A percentile compares a stretch with the other conserved stretches of the same genome.
Conservation (phyloP, 2,329 filamentous ascomycete genomes). For the Stemphylium beticola region DNA sequence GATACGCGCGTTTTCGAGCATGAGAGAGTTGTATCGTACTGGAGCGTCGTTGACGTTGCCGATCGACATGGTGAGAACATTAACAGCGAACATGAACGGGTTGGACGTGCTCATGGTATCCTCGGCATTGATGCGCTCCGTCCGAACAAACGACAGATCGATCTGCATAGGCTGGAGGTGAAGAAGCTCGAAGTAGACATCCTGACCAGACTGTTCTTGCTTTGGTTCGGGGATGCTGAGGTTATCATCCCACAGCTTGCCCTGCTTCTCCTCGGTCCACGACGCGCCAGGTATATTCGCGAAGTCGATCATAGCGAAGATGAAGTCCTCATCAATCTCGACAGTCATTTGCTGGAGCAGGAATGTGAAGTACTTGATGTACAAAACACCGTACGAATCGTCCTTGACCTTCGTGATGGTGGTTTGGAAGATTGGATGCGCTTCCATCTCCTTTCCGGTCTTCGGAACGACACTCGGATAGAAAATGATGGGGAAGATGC, state of each 20-base stretch:
- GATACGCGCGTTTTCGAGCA: constrained; percentile 93
- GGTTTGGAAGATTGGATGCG: constrained; percentile 90
- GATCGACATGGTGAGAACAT: constrained; percentile 98
- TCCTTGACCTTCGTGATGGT: constrained; percentile 96
- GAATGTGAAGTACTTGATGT: constrained; percentile 97
- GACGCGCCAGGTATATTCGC: constrained; percentile 89
- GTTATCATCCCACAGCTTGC: constrained; percentile 84
- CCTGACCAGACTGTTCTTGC: constrained; percentile 81
- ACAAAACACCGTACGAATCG: constrained; percentile 95
- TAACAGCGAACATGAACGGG: constrained; percentile 98
- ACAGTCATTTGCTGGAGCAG: constrained; percentile 97
- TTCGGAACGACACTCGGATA: constrained; percentile 98
- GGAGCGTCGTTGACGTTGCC: constrained; percentile 99
- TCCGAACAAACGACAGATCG: constrained; percentile 95
- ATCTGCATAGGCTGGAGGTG: constrained; percentile 99
- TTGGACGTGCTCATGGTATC: constrained; percentile 88
- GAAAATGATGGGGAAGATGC: constrained; percentile 95
- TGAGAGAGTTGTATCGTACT: constrained; percentile 87
- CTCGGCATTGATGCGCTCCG: constrained; percentile 93
- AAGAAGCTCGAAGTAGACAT: constrained; percentile 96
- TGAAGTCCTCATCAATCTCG: constrained; percentile 97
- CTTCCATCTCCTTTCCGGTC: constrained; percentile 93
- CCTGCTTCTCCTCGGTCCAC: constrained; percentile 83
- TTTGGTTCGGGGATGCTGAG: constrained; percentile 92
- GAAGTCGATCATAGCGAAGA: constrained; percentile 94